Base-by-base conservation (phyloP, 169 alveolate species). In the Pseudocohnilembus persalinus region DNA sequence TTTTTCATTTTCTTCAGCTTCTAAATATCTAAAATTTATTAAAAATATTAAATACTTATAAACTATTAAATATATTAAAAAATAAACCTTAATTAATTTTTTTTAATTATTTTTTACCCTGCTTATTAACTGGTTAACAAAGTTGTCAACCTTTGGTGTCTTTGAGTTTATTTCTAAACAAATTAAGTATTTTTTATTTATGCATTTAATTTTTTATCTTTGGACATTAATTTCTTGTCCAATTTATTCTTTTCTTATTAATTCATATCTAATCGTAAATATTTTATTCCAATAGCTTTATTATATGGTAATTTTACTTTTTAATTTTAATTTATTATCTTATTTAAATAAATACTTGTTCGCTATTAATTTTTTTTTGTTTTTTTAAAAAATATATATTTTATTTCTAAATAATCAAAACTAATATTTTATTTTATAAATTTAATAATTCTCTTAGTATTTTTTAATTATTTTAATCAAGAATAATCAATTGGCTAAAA, bases 1-100 rank as follows among this genome's bases (percentile, higher is more conserved):
- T 74, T 90, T 88, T 81, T 92, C 96, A 32, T 86, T 91, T 78
- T 84, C 95, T 81, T 91, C 88, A 28, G 91, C 78, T 32, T 74
- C 88, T 49, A 87, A 72, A 76, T 75, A 87, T 74, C 88, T 79
- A 20, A n/a, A 63, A 49, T 63, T 35, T 49, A 28, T 49, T 25
- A 26, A 79, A 49, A 79, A 28, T n/a, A 20, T 29, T 25, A 25
- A 49, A 16, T 29, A 30, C 29, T 34, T 20, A 29, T 28, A 28
- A 35, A 25, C n/a, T 78, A n/a, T 0, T 29, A 27, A 27, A 28
- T 63, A 11, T 63, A 0, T 25, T 32, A 49, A 16, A 1, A 29
- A 77, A 31, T 27, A 77, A 34, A 28, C 31, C 25, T 29, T 28
- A 1, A 74, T 74, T 30, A 73, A 73, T n/a, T 0, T 1, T 73